Conservation (phyloP, 441 rosid genomes). For the Dalechampia spathulata region DNA sequence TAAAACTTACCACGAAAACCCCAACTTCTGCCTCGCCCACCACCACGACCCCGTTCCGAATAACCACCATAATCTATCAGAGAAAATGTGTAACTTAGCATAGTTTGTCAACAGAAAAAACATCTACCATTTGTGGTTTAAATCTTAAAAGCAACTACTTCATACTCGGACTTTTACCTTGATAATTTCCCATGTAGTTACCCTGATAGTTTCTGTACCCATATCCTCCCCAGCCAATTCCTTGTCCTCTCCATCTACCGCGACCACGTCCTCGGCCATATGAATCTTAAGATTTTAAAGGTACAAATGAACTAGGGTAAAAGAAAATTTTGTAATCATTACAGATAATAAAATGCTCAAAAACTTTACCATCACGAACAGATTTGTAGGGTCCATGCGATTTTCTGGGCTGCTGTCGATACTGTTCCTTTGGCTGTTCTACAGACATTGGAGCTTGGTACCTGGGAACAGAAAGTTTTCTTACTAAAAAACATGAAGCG, state of each 20-base stretch:
- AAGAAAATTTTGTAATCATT: background rate
- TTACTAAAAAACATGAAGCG: slow-evolving; percentile 1
- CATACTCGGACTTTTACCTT: slow-evolving; percentile 7
- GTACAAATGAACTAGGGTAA: slow-evolving; percentile 2
- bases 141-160: background rate
- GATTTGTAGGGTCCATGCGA: slow-evolving; percentile 36
- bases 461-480: slow-evolving; percentile 28
- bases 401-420: slow-evolving; percentile 48
- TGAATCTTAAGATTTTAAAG: slow-evolving; percentile 39
- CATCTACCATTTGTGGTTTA: background rate
- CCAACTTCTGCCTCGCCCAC: slow-evolving; percentile 73
- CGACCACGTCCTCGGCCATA: slow-evolving; percentile 68
- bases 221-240: slow-evolving; percentile 64
- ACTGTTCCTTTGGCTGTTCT: slow-evolving; percentile 51
- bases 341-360: background rate
- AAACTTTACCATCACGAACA: slow-evolving; percentile 50
- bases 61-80: slow-evolving; percentile 61
- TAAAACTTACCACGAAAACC: slow-evolving; percentile 53
- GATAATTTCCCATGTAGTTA: slow-evolving; percentile 45
- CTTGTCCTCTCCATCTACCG: slow-evolving; percentile 70
- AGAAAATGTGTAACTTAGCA: too few species aligned
- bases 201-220: slow-evolving; percentile 55
- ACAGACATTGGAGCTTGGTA: slow-evolving; percentile 64
- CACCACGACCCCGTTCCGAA: slow-evolving; percentile 62
- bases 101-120: too few species aligned